These are phyloP conservation scores for Beauveria brongniartii DNA, from an alignment of 2,329 filamentous ascomycete genomes.

Conservation along the genomic window DNA sequence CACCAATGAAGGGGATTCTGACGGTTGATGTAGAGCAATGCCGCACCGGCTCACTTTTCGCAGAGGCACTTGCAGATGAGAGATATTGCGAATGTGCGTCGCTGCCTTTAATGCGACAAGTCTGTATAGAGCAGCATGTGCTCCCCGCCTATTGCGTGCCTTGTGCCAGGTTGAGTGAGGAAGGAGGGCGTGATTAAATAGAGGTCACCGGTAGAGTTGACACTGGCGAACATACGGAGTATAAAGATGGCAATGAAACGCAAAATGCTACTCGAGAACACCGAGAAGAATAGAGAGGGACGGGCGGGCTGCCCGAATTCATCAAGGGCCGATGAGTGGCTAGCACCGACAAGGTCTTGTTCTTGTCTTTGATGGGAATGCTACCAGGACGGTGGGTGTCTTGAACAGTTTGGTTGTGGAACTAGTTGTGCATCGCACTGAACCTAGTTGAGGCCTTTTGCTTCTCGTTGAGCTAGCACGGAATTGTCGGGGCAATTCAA, in stretches of 20 bases:
- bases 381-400: neutral
- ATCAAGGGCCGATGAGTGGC: neutral
- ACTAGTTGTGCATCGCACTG: neutral
- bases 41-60: neutral
- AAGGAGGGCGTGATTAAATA: neutral
- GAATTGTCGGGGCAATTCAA: no score
- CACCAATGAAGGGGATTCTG: no score
- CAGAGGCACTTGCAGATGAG: neutral
- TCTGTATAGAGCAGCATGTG: neutral
- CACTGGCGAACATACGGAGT: no score
- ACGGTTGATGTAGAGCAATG: no score
- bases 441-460: neutral
- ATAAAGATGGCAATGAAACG: neutral
- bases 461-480: neutral
- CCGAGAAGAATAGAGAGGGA: neutral
- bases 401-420: no score
- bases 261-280: neutral
- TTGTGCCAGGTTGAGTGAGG: no score
- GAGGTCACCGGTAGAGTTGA: no score
- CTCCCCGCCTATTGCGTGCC: neutral
- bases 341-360: neutral
- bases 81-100: neutral
- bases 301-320: neutral
- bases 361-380: slow-evolving; percentile 2
- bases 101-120: neutral